Base-by-base conservation (phyloP, 2,329 filamentous ascomycete genomes). In the Boeremia exigua region DNA sequence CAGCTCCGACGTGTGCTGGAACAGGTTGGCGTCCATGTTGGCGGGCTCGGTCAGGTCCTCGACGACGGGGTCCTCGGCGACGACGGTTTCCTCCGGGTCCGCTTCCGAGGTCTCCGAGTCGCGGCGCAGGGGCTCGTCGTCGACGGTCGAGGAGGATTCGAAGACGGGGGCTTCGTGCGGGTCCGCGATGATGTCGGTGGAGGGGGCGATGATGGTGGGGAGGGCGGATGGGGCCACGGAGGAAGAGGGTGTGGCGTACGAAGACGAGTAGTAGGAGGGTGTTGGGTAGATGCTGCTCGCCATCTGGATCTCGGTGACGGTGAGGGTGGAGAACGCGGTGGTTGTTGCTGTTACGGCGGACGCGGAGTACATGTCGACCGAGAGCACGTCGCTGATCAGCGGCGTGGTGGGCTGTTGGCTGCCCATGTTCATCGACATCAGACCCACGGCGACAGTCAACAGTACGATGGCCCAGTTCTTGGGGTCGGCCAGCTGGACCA, bases 401-500 rank as follows among this genome's bases (percentile, higher is more conserved):
- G 46, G 25, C 56, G 59, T 33, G 54, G 48, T 11, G 29, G 43
- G 38, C 30, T 42, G 48, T 15, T 48, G 48, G 11, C 63, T 54
- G 32, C 56, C 49, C 46, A 68, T 65, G 47, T 67, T 69, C 61
- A 67, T 67, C 17, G 67, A 54, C 25, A 82, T 68, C 56, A 80
- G 76, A 1, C 79, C 57, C 4, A 82, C 74, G 6, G 81, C 55
- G 12, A 76, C 53, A 38, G 75, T 76, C 3, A 86, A 71, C 4
- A 81, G 55, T 8, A 78, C 69, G 30, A 86, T 80, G 15, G 78
- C 72, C 10, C 84, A 71, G 62, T 86, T 87, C 33, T 81, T 78
- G 40, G 77, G 76, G 60, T 87, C 85, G 39, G 77, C 77, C 2
- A 81, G 75, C 17, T 85, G 71, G 1, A 84, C 71, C 23, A 79